Evolutionary conservation across 2,329 filamentous ascomycete genomes (phyloP).

Genomic region (Pochonia chlamydosporia): DNA sequence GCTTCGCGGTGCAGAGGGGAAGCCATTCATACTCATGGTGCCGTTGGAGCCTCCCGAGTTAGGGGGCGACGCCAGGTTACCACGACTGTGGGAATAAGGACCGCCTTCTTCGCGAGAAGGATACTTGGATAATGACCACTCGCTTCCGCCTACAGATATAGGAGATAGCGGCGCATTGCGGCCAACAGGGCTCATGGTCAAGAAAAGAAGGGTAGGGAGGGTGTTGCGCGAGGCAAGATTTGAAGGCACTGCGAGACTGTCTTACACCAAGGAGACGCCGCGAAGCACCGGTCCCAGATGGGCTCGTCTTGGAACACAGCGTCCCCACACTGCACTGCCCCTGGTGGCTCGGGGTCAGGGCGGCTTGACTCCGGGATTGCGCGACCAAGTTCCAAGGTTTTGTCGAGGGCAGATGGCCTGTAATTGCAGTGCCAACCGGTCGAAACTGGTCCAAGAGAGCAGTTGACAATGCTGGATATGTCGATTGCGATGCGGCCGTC

Average conservation of each 20-base stretch:
- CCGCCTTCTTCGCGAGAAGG: conserved; percentile 46
- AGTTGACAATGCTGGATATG: not conserved
- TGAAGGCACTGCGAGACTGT: conserved; percentile 9
- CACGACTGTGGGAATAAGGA: conserved; percentile 47
- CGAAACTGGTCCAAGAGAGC: not conserved
- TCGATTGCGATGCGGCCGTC: not conserved
- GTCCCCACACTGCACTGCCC: conserved; percentile 6
- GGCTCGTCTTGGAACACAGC: conserved; percentile 3
- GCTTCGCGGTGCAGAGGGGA: conserved; percentile 50
- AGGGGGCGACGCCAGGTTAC: conserved; percentile 62
- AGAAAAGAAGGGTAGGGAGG: conserved; percentile 15
- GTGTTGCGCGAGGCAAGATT: conserved; percentile 15
- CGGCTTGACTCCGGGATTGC: not conserved
- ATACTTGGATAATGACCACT: conserved; percentile 72
- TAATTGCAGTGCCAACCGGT: not conserved
- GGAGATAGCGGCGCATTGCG: conserved; percentile 75
- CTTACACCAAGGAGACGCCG: conserved; percentile 14
- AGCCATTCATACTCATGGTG: conserved; percentile 54
- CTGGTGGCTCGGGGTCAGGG: conserved; percentile 7
- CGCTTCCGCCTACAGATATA: conserved; percentile 75
- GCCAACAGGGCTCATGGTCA: conserved; percentile 56
- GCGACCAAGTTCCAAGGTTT: not conserved
- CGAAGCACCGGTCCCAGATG: conserved; percentile 2
- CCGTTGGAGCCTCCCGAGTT: conserved; percentile 58
- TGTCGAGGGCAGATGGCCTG: not conserved